A percentile compares a stretch with the other conserved stretches of the same genome.
These are phyloP conservation scores for Telfairia occidentalis DNA, from an alignment of 331 rosid genomes.

Conservation along the genomic window DNA sequence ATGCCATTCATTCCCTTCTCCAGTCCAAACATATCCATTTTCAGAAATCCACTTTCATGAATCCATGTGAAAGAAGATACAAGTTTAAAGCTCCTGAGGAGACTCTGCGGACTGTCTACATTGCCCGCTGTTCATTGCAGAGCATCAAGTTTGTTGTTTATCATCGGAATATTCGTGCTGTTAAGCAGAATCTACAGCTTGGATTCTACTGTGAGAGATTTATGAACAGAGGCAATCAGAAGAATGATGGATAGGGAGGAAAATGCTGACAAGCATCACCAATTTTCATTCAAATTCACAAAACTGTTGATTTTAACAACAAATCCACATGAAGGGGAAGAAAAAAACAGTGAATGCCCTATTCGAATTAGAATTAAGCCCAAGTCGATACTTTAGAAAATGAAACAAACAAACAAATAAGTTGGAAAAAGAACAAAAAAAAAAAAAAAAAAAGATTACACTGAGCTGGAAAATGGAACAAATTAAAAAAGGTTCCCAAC, in stretches of 20 bases:
- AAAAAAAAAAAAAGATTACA: background rate
- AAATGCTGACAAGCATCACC: background rate
- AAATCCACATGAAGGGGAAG: background rate
- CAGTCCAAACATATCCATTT: too few relatives aligned
- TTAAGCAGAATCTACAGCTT: background rate
- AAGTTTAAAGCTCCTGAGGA: too few relatives aligned
- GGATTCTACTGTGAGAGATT: background rate
- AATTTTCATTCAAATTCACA: constrained; percentile 6
- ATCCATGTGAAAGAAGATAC: too few relatives aligned
- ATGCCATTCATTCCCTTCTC: too few relatives aligned
- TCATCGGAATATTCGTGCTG: background rate
- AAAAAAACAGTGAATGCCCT: background rate
- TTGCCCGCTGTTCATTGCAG: background rate
- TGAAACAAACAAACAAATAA: constrained; percentile 6
- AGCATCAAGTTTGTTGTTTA: background rate
- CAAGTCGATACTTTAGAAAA: constrained; percentile 3
- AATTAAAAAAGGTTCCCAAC: background rate
- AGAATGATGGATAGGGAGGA: background rate
- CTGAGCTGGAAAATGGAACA: constrained; percentile 9
- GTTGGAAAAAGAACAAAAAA: background rate
- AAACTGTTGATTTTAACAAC: constrained; percentile 2
- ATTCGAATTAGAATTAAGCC: background rate
- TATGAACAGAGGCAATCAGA: background rate
- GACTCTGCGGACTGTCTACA: too few relatives aligned
- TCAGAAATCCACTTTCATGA: too few relatives aligned